Base-by-base conservation (phyloP, 495 filamentous ascomycete genomes). In the Xylaria venustula region DNA sequence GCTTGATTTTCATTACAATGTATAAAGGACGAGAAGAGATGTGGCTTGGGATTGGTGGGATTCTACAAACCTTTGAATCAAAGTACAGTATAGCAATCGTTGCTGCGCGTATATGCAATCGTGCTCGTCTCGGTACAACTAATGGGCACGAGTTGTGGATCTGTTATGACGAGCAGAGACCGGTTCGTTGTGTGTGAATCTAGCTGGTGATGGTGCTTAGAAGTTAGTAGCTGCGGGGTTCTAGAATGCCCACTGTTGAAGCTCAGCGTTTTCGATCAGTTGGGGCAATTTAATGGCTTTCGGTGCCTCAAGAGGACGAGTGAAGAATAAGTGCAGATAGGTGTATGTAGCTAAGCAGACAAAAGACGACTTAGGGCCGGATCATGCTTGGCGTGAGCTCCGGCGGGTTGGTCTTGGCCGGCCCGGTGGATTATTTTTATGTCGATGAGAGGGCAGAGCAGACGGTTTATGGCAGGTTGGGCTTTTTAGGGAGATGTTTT, bases 31-130 rank as follows among this genome's bases (percentile, higher is more conserved):
- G 47, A 64, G 65, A 60, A 62, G 62, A 64, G 64, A 64, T 34
- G 44, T 63, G 59, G 69, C 60, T 61, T 69, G 41, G 62, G 63
- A 51, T 52, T 60, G 60, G 67, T 64, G 69, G 69, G 67, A 67
- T 67, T 67, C 69, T 67, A 62, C 69, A 71, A 64, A 69, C 64
- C 58, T 54, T 46, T 26, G 34, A 14, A 32, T 52, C 25, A 17
- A 17, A 47, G 47, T 48, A 60, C 36, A 36, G 22, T 11, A 2
- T 41, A 45, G 46, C 20, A 30, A 58, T 28, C 37, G 54, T 23
- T 49, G 54, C 44, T 17, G 26, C 54, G 41, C 54, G 54, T 58
- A 40, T 17, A 46, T 54, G 28, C 19, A 26, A 22, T 30, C 19
- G 58, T 30, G 58, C 12, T 22, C 48, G 15, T 41, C 44, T 48